Evolutionary conservation across 2,329 filamentous ascomycete genomes (phyloP).

Genomic region (Aspergillus luchuensis): DNA sequence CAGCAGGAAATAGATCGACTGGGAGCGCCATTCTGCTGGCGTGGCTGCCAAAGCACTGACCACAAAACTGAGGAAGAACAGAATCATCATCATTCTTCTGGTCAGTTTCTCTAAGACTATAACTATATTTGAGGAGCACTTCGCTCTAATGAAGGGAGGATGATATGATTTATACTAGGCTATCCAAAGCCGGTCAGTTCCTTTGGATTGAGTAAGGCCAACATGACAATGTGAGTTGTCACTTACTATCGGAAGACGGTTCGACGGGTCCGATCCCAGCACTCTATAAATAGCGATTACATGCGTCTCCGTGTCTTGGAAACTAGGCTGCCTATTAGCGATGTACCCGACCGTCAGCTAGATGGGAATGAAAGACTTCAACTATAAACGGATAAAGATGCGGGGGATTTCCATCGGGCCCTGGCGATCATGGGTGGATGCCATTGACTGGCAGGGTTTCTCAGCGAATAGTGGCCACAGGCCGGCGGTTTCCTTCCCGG

Average conservation of each 20-base stretch:
- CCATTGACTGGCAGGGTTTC: neutral
- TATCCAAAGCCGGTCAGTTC: neutral
- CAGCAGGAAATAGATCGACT: slow-evolving; percentile 50
- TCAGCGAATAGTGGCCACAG: neutral
- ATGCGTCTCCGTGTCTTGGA: slow-evolving; percentile 12
- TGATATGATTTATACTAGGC: neutral
- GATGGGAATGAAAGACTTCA: neutral
- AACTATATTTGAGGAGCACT: neutral
- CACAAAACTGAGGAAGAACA: slow-evolving; percentile 23
- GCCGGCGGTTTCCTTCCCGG: neutral
- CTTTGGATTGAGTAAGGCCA: neutral
- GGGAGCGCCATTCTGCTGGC: slow-evolving; percentile 43
- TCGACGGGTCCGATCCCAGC: neutral
- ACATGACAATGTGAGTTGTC: slow-evolving; percentile 1
- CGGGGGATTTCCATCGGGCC: neutral
- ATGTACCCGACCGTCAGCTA: neutral
- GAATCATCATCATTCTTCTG: neutral
- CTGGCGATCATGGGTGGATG: neutral
- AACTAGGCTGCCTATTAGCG: neutral
- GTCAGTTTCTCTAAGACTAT: neutral
- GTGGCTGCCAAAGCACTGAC: slow-evolving; percentile 33
- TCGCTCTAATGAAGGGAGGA: no score
- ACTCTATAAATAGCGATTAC: slow-evolving; percentile 14
- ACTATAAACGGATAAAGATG: neutral
- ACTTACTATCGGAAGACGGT: neutral